Evolutionary conservation across 1,284 basidiomycete genomes (phyloP).

Genomic region (Fomes fomentarius): DNA sequence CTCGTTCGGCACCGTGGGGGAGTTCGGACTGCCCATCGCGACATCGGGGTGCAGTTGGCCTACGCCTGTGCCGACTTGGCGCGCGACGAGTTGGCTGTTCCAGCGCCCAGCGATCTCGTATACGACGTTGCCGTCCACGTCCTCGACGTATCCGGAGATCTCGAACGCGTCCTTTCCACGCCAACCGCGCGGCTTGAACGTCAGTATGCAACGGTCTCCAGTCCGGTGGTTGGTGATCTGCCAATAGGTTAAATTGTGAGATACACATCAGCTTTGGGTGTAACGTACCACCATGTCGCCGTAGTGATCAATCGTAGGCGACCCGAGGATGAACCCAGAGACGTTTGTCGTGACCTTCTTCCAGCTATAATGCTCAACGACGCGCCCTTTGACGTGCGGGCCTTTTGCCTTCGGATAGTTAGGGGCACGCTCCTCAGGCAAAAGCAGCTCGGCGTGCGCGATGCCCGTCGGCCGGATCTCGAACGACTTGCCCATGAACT

Average conservation of each 20-base stretch:
- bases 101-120: conserved; percentile 97
- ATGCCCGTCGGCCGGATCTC: conserved; percentile 96
- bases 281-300: conserved; percentile 91
- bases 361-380: conserved; percentile 88
- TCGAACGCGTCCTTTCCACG: conserved; percentile 90
- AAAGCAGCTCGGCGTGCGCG: conserved; percentile 85
- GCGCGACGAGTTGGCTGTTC: conserved; percentile 93
- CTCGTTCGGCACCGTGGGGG: conserved; percentile 56
- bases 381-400: conserved; percentile 47
- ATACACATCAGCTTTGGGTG: background rate
- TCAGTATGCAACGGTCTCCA: conserved; percentile 86
- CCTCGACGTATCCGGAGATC: conserved; percentile 85
- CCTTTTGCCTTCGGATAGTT: conserved; percentile 58
- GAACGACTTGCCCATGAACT: conserved; percentile 95
- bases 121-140: conserved; percentile 63
- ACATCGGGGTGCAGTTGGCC: conserved; percentile 81
- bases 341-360: conserved; percentile 95
- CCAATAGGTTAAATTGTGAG: conserved; percentile 1
- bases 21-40: conserved; percentile 47
- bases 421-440: conserved; percentile 70
- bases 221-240: conserved; percentile 93
- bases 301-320: conserved; percentile 96
- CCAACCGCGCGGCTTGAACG: conserved; percentile 97
- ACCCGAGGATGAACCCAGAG: conserved; percentile 93
- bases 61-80: conserved; percentile 66